Evolutionary conservation across 1,139 yeast species (phyloP), one percentile per base, ranked within the genome.

Genomic region (Suhomyces guaymorum): DNA sequence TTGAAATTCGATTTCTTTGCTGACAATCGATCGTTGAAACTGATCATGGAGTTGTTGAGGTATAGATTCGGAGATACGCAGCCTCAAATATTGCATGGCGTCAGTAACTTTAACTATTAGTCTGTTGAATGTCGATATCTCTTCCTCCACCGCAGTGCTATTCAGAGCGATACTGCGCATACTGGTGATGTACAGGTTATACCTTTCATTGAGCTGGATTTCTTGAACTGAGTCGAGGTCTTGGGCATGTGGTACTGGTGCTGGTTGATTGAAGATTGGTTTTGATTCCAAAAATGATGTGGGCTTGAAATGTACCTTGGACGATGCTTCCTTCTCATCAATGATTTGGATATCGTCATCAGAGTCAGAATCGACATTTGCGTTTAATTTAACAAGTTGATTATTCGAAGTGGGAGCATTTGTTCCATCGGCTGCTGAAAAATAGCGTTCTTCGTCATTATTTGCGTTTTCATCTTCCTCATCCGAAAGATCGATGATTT

Each of bases 201-300:
- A 31, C 7, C 43, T 21, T 16, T 35, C 39, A 37, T 33, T 44
- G 41, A 15, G 26, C 28, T 7, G 37, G 31, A 4, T 15, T 30
- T 7, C 38, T 21, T 5, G 24, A 19, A 3, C 25, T 22, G 8
- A 26, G 17, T 18, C 30, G 20, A 24, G 42, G 21, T 40, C 49
- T 2, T 52, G 41, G 9, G 47, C 49, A 26, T 64, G 69, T 9
- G 57, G 55, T 0, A 62, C 66, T 1, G 70, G 68, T 0, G 59
- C 67, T 0, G 73, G 71, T 23, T 46, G 44, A 37, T 65, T 63
- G 41, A 40, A 59, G 25, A 16, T 21, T 3, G 24, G 16, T n/a
- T 18, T 21, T 9, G 14, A 22, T 15, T 15, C 12, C 11, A 10
- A 44, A 30, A 55, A 54, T 4, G 55, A 40, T 3, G 51, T 46